Base-by-base conservation (phyloP, 1,284 basidiomycete species). In the Trametes pubescens region DNA sequence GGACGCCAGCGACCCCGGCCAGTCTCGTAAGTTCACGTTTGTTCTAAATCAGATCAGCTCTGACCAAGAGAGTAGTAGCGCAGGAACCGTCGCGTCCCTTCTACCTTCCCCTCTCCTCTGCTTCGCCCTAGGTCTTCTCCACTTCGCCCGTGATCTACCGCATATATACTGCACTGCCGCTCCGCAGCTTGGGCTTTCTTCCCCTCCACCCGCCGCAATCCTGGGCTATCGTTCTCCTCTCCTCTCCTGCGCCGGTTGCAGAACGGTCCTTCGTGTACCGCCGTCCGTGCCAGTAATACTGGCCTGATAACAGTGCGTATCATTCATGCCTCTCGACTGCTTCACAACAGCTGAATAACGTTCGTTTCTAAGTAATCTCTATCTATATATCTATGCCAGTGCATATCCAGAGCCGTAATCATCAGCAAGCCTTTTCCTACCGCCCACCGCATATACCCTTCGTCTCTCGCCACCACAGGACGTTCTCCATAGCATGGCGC, bases 341-440 rank as follows among this genome's bases (percentile, higher is more conserved):
- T 29, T 9, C 38, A 29, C 59, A 24, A 21, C 29, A 35, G 55
- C 48, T 61, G 29, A 61, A 34, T 65, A 53, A 63, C 64, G 46
- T 26, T 22, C 18, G 29, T n/a, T 52, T 47, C 16, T 53, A 61
- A 67, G 67, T 64, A 62, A 59, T 64, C 55, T 62, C 55, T 51
- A 59, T 54, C 68, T 65, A 58, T 69, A 71, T 66, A 67, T 71
- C 68, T 68, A 71, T 71, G 70, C 70, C 51, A 68, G 65, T 67
- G 46, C 59, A 55, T 61, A 63, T 65, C 62, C 61, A 61, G 57
- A 49, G 52, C 61, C 55, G 47, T 66, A 63, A 65, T 64, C 63
- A 37, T 37, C 44, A 44, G 24, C 56, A 32, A 55, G 56, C 35
- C 55, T 47, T 47, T 32, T 49, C 56, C 18, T 54, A 58, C 49